These are phyloP conservation scores for Anisogramma anomala DNA, from an alignment of 2,329 filamentous ascomycete genomes.

Conservation along the genomic window DNA sequence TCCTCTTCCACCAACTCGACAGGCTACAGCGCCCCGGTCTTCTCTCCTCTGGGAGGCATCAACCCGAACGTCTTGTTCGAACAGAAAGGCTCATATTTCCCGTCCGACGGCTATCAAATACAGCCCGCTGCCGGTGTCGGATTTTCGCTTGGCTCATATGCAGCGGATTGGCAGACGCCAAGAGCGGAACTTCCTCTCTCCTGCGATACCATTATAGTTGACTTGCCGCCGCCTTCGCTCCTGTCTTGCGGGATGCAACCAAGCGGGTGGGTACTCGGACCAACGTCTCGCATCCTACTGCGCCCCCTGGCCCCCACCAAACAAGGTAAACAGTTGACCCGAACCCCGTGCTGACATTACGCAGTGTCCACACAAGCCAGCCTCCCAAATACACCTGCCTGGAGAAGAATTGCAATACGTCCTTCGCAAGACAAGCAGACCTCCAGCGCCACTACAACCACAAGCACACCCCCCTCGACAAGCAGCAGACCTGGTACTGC, in stretches of 20 bases:
- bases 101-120: background rate
- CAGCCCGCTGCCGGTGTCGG: background rate
- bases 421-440: conserved; percentile 43
- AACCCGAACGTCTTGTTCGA: background rate
- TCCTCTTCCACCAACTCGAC: background rate
- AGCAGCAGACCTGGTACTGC: conserved; percentile 35
- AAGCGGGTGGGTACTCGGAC: background rate
- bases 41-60: background rate
- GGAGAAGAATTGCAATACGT: conserved; percentile 29
- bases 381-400: conserved; percentile 25
- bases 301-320: no score
- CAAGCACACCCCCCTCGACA: conserved; percentile 31
- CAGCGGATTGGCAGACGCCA: background rate
- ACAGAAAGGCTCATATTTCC: background rate
- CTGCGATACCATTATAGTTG: background rate
- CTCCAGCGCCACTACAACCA: conserved; percentile 41
- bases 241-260: background rate
- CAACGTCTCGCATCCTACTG: no score
- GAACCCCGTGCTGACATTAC: background rate
- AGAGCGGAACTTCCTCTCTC: background rate
- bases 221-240: background rate
- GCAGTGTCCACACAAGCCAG: background rate
- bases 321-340: background rate
- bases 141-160: background rate
- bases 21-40: background rate